Conservation (phyloP, 2,329 filamentous ascomycete species). For the Metarhizium guizhouense region DNA sequence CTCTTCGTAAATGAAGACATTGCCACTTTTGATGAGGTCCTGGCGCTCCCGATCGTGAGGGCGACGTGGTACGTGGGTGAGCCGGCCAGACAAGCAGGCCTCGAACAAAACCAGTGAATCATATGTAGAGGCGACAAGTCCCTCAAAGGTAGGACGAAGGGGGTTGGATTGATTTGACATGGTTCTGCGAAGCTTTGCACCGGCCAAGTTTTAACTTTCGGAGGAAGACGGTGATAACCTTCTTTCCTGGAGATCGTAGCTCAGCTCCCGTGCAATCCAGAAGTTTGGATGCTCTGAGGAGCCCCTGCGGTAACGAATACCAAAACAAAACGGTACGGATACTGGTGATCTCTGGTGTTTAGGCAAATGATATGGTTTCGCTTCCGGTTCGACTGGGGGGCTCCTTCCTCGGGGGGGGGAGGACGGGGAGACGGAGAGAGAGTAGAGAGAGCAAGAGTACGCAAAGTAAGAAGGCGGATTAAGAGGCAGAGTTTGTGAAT, state of each 20-base stretch:
- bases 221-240: not conserved
- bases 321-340: slow-evolving; percentile 6
- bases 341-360: not conserved
- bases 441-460: not conserved
- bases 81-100: slow-evolving; percentile 59
- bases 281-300: not conserved
- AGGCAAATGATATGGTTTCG: not conserved
- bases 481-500: not conserved
- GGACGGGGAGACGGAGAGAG: not conserved
- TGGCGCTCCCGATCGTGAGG: slow-evolving; percentile 78
- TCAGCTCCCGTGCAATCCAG: not conserved
- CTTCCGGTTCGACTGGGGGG: not conserved
- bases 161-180: slow-evolving; percentile 21
- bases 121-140: slow-evolving; percentile 57
- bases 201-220: not conserved
- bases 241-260: not conserved
- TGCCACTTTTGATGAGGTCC: slow-evolving; percentile 71
- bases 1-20: slow-evolving; percentile 88
- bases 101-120: slow-evolving; percentile 79
- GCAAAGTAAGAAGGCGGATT: not conserved
- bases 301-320: not conserved
- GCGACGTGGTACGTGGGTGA: slow-evolving; percentile 70
- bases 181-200: not conserved
- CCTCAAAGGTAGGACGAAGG: slow-evolving; percentile 57
- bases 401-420: not conserved